A percentile compares a stretch with the other conserved stretches of the same genome.
These are phyloP conservation scores for Albifimbria verrucaria DNA, from an alignment of 2,329 filamentous ascomycete species.

Conservation along the genomic window DNA sequence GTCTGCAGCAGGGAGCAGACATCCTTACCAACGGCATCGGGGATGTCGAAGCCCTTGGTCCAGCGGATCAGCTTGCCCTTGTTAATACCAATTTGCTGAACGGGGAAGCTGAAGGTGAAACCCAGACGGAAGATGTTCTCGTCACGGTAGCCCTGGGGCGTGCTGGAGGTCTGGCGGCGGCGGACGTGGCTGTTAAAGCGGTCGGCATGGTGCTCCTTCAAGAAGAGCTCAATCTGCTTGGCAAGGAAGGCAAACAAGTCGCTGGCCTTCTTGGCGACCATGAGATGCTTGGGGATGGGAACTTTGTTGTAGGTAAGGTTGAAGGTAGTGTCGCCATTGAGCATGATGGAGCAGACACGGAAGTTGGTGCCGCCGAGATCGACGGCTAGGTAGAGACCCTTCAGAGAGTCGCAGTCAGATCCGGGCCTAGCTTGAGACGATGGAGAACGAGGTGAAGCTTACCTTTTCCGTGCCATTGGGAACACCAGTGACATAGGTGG, in stretches of 20 bases:
- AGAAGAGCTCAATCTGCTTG: constrained; percentile 85
- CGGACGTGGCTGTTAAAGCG: constrained; percentile 72
- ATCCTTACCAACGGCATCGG: constrained; percentile 91
- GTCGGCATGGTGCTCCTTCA: constrained; percentile 82
- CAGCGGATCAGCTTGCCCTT: constrained; percentile 91
- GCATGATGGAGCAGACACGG: constrained; percentile 89
- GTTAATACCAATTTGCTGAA: constrained; percentile 92
- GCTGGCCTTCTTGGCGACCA: constrained; percentile 81
- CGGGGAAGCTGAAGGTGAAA: constrained; percentile 99
- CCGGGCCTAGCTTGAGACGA: too few relatives aligned
- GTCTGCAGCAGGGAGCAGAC: constrained; percentile 85
- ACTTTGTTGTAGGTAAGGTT: constrained; percentile 91
- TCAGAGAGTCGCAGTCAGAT: constrained; percentile 2
- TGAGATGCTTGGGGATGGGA: constrained; percentile 82
- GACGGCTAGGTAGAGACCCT: constrained; percentile 94
- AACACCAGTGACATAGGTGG: constrained; percentile 92
- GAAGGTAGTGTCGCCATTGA: constrained; percentile 94
- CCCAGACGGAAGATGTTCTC: constrained; percentile 87
- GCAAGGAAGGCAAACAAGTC: constrained; percentile 92
- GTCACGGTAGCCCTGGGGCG: constrained; percentile 58
- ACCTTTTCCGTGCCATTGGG: constrained; percentile 98
- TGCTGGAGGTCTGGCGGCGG: constrained; percentile 59
- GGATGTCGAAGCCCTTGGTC: constrained; percentile 98
- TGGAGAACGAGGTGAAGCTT: constrained; percentile 13
- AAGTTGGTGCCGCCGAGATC: constrained; percentile 99